Evolutionary conservation across 768 basidiomycete species (phyloP).

Genomic region (Cytidiella melzeri): DNA sequence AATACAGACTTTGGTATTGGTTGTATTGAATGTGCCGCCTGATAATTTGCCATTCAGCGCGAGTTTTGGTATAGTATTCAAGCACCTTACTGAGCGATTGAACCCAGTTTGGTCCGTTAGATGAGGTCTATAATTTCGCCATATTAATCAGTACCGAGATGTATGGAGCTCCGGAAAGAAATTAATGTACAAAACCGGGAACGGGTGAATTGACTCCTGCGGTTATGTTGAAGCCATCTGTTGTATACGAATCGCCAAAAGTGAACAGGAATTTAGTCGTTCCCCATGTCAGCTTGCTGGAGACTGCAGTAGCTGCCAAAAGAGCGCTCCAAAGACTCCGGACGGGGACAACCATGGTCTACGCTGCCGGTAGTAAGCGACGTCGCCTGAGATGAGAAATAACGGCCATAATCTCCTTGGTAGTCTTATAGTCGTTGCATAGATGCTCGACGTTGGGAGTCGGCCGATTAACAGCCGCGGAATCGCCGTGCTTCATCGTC

Average conservation of each 20-base stretch:
- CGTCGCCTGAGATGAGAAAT: not conserved
- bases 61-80: constrained; percentile 3
- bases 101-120: constrained; percentile 62
- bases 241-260: constrained; percentile 61
- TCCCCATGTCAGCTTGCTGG: constrained; percentile 40
- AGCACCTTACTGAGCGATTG: constrained; percentile 38
- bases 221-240: constrained; percentile 54
- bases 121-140: constrained; percentile 37
- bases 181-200: constrained; percentile 42
- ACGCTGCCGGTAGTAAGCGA: not conserved
- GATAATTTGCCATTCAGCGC: not conserved
- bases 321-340: not conserved
- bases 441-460: not conserved
- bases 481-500: no score
- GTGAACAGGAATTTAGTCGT: constrained; percentile 48
- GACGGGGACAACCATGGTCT: not conserved
- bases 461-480: constrained; percentile 5
- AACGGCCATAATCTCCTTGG: no score
- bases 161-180: not conserved
- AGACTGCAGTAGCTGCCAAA: constrained; percentile 8
- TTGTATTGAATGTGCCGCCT: constrained; percentile 53
- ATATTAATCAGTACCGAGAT: not conserved
- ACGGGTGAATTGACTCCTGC: constrained; percentile 45
- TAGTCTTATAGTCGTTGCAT: constrained; percentile 12
- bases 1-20: constrained; percentile 37